Evolutionary conservation across 305 asterid species (phyloP).

Genomic region (Fraxinus floribunda): DNA sequence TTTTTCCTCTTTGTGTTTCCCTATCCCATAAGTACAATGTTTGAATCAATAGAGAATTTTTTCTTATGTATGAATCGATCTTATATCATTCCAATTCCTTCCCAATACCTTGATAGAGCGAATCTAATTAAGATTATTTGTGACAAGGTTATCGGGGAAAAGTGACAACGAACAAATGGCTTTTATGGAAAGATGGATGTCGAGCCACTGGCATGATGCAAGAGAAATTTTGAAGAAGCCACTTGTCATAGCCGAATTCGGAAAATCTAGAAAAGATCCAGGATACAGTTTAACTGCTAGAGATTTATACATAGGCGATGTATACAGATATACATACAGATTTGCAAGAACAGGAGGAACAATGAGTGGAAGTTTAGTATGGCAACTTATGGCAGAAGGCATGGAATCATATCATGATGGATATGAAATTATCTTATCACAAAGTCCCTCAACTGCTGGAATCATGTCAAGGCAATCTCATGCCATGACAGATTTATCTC

Average conservation of each 20-base stretch:
- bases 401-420: slow-evolving; percentile 51
- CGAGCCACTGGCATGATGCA: slow-evolving; percentile 56
- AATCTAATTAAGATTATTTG: neutral
- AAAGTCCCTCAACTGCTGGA: slow-evolving; percentile 39
- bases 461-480: slow-evolving; percentile 41
- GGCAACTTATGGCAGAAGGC: slow-evolving; percentile 67
- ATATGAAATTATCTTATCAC: slow-evolving; percentile 36
- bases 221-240: slow-evolving; percentile 59
- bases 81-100: too few relatives aligned
- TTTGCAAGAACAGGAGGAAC: slow-evolving; percentile 58
- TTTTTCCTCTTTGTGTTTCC: too few relatives aligned
- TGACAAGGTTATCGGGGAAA: slow-evolving; percentile 41
- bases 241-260: slow-evolving; percentile 60
- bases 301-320: slow-evolving; percentile 44
- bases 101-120: neutral
- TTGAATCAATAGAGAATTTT: too few relatives aligned
- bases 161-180: slow-evolving; percentile 51
- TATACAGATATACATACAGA: slow-evolving; percentile 45
- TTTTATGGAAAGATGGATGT: slow-evolving; percentile 74
- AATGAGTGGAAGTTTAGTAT: slow-evolving; percentile 64
- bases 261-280: slow-evolving; percentile 57
- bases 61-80: too few relatives aligned
- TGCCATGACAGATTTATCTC: slow-evolving; percentile 38
- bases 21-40: too few relatives aligned
- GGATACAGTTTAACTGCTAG: slow-evolving; percentile 41